Conservation (phyloP, 2,329 filamentous ascomycete genomes). For the Sphaerostilbella broomeana region DNA sequence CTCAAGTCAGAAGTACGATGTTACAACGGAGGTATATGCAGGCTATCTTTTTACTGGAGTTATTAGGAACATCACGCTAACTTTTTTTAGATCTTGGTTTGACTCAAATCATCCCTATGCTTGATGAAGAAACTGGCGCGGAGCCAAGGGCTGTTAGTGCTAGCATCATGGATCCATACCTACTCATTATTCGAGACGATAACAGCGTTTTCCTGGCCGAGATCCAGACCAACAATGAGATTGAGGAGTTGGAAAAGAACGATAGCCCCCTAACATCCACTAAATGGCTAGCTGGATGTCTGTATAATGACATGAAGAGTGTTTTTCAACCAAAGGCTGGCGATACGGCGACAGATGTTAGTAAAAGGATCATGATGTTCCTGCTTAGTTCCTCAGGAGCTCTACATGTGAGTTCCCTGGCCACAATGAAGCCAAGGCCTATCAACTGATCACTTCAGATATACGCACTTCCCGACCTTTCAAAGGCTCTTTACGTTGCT, state of each 20-base stretch:
- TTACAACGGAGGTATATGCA: constrained; percentile 83
- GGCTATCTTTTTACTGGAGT: constrained; percentile 18
- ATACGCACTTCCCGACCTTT: constrained; percentile 68
- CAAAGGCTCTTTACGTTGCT: constrained; percentile 63
- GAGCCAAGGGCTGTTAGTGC: constrained; percentile 73
- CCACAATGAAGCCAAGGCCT: neutral
- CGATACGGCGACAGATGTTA: constrained; percentile 33
- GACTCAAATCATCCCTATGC: constrained; percentile 85
- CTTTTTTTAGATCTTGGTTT: constrained; percentile 64
- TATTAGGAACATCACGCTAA: neutral
- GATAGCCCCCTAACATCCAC: constrained; percentile 50
- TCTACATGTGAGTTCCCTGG: constrained; percentile 54
- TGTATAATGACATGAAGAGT: constrained; percentile 64
- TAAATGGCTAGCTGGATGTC: constrained; percentile 76
- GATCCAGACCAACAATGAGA: constrained; percentile 69
- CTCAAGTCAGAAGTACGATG: constrained; percentile 80
- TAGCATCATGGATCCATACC: constrained; percentile 79
- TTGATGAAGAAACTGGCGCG: constrained; percentile 80
- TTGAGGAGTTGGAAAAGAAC: constrained; percentile 70
- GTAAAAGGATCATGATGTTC: constrained; percentile 62
- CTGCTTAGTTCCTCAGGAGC: constrained; percentile 69
- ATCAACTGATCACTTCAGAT: constrained; percentile 42
- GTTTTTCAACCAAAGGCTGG: constrained; percentile 41
- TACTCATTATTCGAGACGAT: constrained; percentile 79
- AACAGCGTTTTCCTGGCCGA: constrained; percentile 71